phyloP scores from a whole-genome alignment of 352 stramenopile genomes.

The Globisporangium camurandrum region DNA sequence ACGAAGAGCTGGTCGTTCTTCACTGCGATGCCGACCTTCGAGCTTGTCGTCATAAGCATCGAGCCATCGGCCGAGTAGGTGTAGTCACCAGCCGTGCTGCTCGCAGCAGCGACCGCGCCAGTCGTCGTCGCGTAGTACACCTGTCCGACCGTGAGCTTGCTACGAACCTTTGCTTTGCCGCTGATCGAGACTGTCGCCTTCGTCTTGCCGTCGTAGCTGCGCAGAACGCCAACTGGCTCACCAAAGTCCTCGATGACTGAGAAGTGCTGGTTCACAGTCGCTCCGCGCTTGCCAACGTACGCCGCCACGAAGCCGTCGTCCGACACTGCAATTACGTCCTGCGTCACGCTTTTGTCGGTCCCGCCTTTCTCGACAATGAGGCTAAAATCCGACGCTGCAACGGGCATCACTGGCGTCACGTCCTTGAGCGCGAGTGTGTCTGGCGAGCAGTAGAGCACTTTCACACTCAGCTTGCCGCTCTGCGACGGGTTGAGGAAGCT shows the following conservation, averaged over 20 bases:
- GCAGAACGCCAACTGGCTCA: constrained; percentile 63
- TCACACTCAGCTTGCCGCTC: constrained; percentile 60
- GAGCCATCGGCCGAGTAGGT: constrained; percentile 59
- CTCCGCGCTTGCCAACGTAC: constrained; percentile 50
- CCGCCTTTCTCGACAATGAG: constrained; percentile 42
- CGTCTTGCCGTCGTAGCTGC: constrained; percentile 35
- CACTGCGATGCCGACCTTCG: constrained; percentile 59
- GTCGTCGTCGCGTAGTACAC: constrained; percentile 67
- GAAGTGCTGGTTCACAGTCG: constrained; percentile 56
- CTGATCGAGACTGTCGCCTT: constrained; percentile 51
- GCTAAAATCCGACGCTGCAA: constrained; percentile 67
- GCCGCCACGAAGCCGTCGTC: constrained; percentile 44
- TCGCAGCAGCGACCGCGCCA: constrained; percentile 37
- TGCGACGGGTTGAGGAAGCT: constrained; percentile 74
- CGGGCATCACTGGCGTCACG: constrained; percentile 46
- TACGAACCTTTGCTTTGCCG: constrained; percentile 41
- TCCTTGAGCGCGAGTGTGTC: constrained; percentile 45
- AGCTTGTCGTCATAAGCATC: constrained; percentile 69
- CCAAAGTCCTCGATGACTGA: constrained; percentile 60
- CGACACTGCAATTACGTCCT: constrained; percentile 52
- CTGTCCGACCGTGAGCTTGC: constrained; percentile 28
- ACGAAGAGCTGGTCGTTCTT: constrained; percentile 55
- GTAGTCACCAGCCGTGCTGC: constrained; percentile 38
- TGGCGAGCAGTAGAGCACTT: constrained; percentile 57
- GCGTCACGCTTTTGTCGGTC: constrained; percentile 31